Evolutionary conservation across 306 rosid genomes (phyloP).

Genomic region (Lupinus albus): DNA sequence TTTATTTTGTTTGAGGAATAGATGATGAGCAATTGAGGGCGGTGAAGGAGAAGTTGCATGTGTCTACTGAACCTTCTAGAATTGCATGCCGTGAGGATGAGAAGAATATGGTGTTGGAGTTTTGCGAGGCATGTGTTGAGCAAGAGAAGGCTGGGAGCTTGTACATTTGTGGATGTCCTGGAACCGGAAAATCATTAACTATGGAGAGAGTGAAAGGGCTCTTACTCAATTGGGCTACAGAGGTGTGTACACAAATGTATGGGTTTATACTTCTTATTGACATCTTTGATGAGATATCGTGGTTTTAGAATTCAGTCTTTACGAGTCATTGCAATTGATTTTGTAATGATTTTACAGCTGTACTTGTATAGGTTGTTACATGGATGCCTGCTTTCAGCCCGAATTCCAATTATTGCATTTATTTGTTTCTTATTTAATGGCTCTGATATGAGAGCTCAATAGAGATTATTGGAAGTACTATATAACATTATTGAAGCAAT

Average conservation of each 20-base stretch:
- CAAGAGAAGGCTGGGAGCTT: conserved; percentile 76
- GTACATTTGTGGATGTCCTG: conserved; percentile 88
- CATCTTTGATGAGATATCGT: background rate
- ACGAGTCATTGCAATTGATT: background rate
- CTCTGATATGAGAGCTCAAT: background rate
- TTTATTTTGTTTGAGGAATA: conserved; percentile 34
- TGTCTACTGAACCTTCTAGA: conserved; percentile 66
- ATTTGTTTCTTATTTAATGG: background rate
- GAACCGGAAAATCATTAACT: conserved; percentile 83
- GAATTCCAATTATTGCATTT: background rate
- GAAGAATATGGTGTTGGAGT: conserved; percentile 68
- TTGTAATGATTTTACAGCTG: background rate
- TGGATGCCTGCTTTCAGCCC: background rate
- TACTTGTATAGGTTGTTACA: background rate
- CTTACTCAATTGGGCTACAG: conserved; percentile 63
- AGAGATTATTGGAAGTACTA: background rate
- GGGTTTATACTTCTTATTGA: background rate
- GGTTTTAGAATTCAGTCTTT: background rate
- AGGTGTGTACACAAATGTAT: conserved; percentile 49
- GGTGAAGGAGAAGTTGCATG: conserved; percentile 77
- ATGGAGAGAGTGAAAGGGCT: conserved; percentile 67
- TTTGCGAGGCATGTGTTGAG: conserved; percentile 68
- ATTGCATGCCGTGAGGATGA: conserved; percentile 76
- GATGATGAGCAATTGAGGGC: conserved; percentile 62
- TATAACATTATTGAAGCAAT: background rate